These are phyloP conservation scores for Williopsis jadinii DNA, from an alignment of 1,139 yeast species.

Conservation along the genomic window DNA sequence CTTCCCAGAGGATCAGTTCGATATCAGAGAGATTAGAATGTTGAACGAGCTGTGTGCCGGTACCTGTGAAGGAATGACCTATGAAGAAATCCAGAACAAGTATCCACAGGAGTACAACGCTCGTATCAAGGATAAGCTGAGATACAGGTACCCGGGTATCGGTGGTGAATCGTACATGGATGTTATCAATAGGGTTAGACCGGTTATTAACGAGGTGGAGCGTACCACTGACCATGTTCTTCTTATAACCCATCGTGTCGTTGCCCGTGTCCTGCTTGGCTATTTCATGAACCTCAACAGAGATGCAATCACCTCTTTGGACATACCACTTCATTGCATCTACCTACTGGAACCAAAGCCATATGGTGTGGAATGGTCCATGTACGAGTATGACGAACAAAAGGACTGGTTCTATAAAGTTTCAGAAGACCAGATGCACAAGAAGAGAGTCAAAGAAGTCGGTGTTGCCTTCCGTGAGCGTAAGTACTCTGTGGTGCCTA, in stretches of 20 bases:
- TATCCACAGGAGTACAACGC: conserved; percentile 76
- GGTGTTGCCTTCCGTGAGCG: conserved; percentile 62
- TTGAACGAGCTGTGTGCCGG: conserved; percentile 93
- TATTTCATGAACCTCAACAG: conserved; percentile 83
- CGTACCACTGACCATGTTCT: conserved; percentile 83
- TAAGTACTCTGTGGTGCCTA: conserved; percentile 66
- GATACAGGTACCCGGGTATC: conserved; percentile 89
- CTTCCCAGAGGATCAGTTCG: conserved; percentile 52
- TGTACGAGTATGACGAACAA: conserved; percentile 78
- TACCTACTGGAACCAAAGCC: conserved; percentile 90
- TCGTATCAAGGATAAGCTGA: conserved; percentile 66
- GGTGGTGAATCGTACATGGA: conserved; percentile 97
- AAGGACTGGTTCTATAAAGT: conserved; percentile 74
- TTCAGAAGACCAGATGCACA: conserved; percentile 52
- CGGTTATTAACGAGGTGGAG: conserved; percentile 88
- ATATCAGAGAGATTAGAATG: conserved; percentile 86
- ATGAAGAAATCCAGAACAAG: conserved; percentile 64
- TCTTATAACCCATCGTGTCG: conserved; percentile 84
- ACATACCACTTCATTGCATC: conserved; percentile 87
- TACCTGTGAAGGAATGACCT: conserved; percentile 85
- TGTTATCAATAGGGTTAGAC: conserved; percentile 82
- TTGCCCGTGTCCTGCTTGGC: conserved; percentile 78
- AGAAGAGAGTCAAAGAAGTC: conserved; percentile 48
- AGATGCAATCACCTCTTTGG: conserved; percentile 80
- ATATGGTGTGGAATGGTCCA: conserved; percentile 88